Percentiles rank a stretch among this genome's conserved stretches.
Evolutionary conservation across 805 yeast species (phyloP).

Genomic region (Maudiozyma barnettii): DNA sequence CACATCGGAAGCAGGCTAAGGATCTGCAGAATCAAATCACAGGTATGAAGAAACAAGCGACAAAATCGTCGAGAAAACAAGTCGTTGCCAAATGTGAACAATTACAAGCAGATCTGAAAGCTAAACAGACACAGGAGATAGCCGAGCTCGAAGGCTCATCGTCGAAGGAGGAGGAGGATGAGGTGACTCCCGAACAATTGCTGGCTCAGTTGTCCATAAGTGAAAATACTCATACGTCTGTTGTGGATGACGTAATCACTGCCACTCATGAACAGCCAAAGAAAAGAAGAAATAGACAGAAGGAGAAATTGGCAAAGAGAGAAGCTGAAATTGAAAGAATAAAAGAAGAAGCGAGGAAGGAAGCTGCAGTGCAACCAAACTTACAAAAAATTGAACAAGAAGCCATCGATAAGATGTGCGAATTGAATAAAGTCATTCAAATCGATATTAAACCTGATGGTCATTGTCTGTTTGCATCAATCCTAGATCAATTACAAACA

Average conservation of each 20-base stretch:
- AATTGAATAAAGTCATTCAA: slow-evolving; percentile 39
- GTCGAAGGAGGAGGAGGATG: slow-evolving; percentile 27
- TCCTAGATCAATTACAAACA: slow-evolving; percentile 60
- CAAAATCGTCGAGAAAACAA: slow-evolving; percentile 66
- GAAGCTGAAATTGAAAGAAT: slow-evolving; percentile 57
- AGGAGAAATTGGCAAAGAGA: slow-evolving; percentile 70
- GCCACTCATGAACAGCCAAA: slow-evolving; percentile 17
- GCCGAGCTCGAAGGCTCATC: slow-evolving; percentile 11
- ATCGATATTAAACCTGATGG: slow-evolving; percentile 84
- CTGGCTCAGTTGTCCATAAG: slow-evolving; percentile 40
- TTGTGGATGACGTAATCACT: slow-evolving; percentile 9
- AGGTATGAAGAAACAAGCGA: slow-evolving; percentile 72
- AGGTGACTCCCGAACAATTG: slow-evolving; percentile 56
- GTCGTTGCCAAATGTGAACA: slow-evolving; percentile 50
- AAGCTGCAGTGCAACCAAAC: slow-evolving; percentile 60
- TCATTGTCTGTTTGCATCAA: slow-evolving; percentile 82
- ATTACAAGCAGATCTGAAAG: slow-evolving; percentile 47
- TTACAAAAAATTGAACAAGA: slow-evolving; percentile 62
- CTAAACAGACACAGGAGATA: slow-evolving; percentile 47
- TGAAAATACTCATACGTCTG: slow-evolving; percentile 9
- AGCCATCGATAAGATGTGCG: slow-evolving; percentile 47
- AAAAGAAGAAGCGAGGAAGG: slow-evolving; percentile 58
- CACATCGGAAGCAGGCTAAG: slow-evolving; percentile 61
- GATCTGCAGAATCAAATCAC: slow-evolving; percentile 62
- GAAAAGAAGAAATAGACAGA: slow-evolving; percentile 63